Conservation (phyloP, 257 asterid species). For the Schizonepeta tenuifolia region DNA sequence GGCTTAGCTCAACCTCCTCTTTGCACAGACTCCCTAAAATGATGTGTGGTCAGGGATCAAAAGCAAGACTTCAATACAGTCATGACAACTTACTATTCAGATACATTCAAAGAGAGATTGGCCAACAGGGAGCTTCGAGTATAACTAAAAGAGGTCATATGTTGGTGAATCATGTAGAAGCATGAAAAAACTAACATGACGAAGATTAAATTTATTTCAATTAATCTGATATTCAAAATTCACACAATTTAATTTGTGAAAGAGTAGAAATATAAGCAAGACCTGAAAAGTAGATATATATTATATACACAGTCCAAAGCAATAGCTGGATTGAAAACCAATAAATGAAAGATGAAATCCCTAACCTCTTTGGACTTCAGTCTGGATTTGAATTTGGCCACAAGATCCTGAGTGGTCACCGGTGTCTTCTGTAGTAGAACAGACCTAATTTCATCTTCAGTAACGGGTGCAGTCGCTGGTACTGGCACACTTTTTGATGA, state of each 20-base stretch:
- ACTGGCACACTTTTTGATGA: constrained; percentile 53
- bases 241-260: background rate
- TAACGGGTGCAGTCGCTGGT: constrained; percentile 73
- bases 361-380: constrained; percentile 80
- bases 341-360: background rate
- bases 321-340: background rate
- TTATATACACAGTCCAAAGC: background rate
- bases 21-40: background rate
- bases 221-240: background rate
- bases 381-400: constrained; percentile 83
- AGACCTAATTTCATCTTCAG: constrained; percentile 89
- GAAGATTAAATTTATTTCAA: background rate
- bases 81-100: background rate
- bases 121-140: background rate
- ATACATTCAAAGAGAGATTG: background rate
- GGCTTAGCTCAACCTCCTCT: background rate
- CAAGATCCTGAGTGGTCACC: constrained; percentile 95
- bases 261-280: background rate
- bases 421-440: constrained; percentile 65
- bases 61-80: background rate
- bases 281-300: background rate
- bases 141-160: background rate
- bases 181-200: background rate
- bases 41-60: background rate
- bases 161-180: background rate